Base-by-base conservation (phyloP, 805 yeast species). In the Spathaspora boniae region DNA sequence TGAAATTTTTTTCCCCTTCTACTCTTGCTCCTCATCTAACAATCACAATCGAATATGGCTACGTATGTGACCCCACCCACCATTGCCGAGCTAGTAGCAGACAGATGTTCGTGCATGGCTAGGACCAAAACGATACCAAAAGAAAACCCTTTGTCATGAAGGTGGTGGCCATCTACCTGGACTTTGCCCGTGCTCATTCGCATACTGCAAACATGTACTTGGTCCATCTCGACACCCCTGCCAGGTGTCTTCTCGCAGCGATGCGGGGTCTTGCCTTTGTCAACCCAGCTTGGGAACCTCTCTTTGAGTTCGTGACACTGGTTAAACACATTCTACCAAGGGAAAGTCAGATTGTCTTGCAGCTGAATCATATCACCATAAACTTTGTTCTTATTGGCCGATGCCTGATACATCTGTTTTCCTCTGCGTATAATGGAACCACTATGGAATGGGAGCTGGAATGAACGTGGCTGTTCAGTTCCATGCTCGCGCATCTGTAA, bases 371-470 rank as follows among this genome's bases (percentile, higher is more conserved):
- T 35, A 50, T 40, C 54, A n/a, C n/a, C n/a, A n/a, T n/a, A n/a
- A n/a, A n/a, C n/a, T n/a, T n/a, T n/a, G n/a, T 53, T 50, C 56
- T 45, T 46, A 56, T 36, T 33, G 36, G 68, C 68, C 64, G 45
- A 61, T 61, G 68, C 66, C 62, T 60, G 68, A 60, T 59, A 55
- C 41, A 57, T 61, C 68, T 61, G 68, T 55, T 60, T 60, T 61
- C 68, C 63, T 60, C 66, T 61, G 68, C 50, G 65, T 43, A 37
- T 38, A 43, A 37, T 40, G 41, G 38, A 29, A 40, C 32, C 31
- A 31, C 24, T 26, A 23, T 31, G 23, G 28, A 39, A 50, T 56
- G 62, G 47, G 60, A 50, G 43, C 29, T 47, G 38, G 68, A 61
- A 61, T 60, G 66, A 58, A 53, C 56, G 31, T 60, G 64, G 68